phyloP scores from a whole-genome alignment of 371 early-diverging fungal species.

The Rhizopus delemar region DNA sequence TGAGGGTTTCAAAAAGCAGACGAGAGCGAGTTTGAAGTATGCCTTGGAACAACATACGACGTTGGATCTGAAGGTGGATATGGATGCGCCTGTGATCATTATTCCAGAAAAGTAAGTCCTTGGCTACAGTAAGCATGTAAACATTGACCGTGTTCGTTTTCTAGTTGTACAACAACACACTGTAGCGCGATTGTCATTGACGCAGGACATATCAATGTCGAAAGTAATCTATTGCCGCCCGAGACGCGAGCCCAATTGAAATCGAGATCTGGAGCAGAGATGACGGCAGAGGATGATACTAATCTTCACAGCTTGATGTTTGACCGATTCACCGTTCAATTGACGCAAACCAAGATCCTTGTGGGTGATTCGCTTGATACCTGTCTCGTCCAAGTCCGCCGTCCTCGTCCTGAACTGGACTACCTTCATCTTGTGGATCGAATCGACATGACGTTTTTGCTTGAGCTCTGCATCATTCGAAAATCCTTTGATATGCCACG shows the following conservation, averaged over 20 bases:
- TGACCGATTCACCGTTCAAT: slow-evolving; percentile 82
- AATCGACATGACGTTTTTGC: slow-evolving; percentile 80
- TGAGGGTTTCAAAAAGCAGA: slow-evolving; percentile 89
- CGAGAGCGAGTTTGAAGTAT: slow-evolving; percentile 82
- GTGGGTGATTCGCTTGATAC: slow-evolving; percentile 77
- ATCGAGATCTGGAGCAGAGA: slow-evolving; percentile 60
- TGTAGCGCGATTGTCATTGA: slow-evolving; percentile 84
- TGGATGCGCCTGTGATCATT: slow-evolving; percentile 97
- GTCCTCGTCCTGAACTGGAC: slow-evolving; percentile 39
- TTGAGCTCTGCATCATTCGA: slow-evolving; percentile 86
- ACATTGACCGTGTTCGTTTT: background rate
- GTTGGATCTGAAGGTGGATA: slow-evolving; percentile 87
- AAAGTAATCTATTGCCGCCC: slow-evolving; percentile 78
- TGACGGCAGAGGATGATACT: slow-evolving; percentile 67
- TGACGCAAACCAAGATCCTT: slow-evolving; percentile 83
- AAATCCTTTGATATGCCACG: slow-evolving; percentile 74
- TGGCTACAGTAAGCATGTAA: background rate
- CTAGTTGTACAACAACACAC: slow-evolving; percentile 66
- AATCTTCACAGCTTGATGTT: slow-evolving; percentile 83
- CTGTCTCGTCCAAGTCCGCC: slow-evolving; percentile 71
- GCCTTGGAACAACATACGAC: slow-evolving; percentile 90
- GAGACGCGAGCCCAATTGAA: slow-evolving; percentile 70
- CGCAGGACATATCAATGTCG: slow-evolving; percentile 89
- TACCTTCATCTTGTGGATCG: slow-evolving; percentile 84
- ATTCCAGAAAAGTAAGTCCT: slow-evolving; percentile 77